phyloP scores from a whole-genome alignment of 495 filamentous ascomycete species.

The Aspergillus egyptiacus region DNA sequence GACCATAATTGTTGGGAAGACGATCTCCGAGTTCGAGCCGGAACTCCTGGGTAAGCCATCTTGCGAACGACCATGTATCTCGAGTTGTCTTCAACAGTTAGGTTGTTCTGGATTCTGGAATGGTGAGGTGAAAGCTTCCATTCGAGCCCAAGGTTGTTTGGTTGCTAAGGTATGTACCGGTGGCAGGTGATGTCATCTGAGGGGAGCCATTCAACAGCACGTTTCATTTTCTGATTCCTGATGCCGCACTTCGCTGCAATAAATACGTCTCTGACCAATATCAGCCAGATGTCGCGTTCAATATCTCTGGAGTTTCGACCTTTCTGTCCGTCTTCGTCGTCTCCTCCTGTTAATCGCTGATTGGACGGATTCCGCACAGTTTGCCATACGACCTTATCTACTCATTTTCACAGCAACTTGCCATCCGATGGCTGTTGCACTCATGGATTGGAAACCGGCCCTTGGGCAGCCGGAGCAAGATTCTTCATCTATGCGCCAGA shows the following conservation, averaged over 20 bases:
- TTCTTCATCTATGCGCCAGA: background rate
- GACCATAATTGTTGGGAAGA: too few relatives aligned
- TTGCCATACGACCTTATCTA: background rate
- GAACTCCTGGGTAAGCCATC: background rate
- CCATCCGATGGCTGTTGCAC: conserved; percentile 16
- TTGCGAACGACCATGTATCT: too few relatives aligned
- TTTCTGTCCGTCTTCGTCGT: background rate
- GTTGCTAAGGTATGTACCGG: background rate
- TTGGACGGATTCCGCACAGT: background rate
- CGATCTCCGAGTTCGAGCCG: too few relatives aligned
- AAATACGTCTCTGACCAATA: background rate
- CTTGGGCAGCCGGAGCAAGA: conserved; percentile 12
- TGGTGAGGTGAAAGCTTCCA: too few relatives aligned
- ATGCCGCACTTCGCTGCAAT: background rate
- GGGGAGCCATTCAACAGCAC: conserved; percentile 9
- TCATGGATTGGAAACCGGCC: conserved; percentile 6
- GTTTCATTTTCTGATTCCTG: too few relatives aligned
- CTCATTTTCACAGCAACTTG: background rate
- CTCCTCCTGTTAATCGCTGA: background rate
- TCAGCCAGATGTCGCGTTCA: background rate
- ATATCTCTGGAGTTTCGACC: background rate
- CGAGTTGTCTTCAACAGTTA: too few relatives aligned
- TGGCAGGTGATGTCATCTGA: conserved; percentile 13
- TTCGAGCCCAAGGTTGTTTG: background rate
- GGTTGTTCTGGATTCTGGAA: too few relatives aligned